Conservation (phyloP, 768 basidiomycete genomes). For the Saitozyma podzolica region DNA sequence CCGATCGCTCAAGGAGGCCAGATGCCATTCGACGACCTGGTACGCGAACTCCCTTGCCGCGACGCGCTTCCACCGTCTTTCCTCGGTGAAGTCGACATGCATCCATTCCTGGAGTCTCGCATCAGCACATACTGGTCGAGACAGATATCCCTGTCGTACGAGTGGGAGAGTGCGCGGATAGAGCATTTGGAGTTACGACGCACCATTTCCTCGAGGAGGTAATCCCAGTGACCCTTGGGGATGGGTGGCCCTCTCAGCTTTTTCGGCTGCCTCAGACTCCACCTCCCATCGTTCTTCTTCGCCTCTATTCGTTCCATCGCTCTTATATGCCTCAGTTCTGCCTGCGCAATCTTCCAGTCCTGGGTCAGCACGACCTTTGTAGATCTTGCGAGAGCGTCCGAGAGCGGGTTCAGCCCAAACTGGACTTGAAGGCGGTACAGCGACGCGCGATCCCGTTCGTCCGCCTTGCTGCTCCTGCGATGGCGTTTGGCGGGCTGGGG, state of each 20-base stretch:
- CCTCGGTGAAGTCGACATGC: conserved; percentile 91
- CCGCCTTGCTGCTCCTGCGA: conserved; percentile 15
- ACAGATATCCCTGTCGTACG: background rate
- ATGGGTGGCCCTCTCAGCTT: conserved; percentile 81
- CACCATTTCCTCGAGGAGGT: conserved; percentile 95
- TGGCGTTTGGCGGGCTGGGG: conserved; percentile 15
- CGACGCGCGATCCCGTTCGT: conserved; percentile 22
- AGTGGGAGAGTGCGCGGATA: background rate
- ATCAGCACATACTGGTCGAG: background rate
- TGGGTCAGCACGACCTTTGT: conserved; percentile 46
- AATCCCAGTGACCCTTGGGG: conserved; percentile 80
- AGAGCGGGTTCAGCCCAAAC: conserved; percentile 44
- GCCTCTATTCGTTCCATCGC: conserved; percentile 81
- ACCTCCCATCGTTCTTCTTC: conserved; percentile 74
- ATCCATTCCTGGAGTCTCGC: conserved; percentile 79
- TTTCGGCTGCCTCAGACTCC: conserved; percentile 94
- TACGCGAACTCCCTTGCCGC: conserved; percentile 79
- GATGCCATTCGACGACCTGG: conserved; percentile 84
- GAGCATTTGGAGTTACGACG: conserved; percentile 31
- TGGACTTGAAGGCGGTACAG: conserved; percentile 33
- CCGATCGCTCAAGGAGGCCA: conserved; percentile 65
- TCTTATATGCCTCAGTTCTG: conserved; percentile 73
- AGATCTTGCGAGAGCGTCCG: conserved; percentile 36
- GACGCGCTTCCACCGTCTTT: conserved; percentile 85
- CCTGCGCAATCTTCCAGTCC: conserved; percentile 67